phyloP scores from a whole-genome alignment of 1,284 basidiomycete genomes.

The Cryptococcus floricola region DNA sequence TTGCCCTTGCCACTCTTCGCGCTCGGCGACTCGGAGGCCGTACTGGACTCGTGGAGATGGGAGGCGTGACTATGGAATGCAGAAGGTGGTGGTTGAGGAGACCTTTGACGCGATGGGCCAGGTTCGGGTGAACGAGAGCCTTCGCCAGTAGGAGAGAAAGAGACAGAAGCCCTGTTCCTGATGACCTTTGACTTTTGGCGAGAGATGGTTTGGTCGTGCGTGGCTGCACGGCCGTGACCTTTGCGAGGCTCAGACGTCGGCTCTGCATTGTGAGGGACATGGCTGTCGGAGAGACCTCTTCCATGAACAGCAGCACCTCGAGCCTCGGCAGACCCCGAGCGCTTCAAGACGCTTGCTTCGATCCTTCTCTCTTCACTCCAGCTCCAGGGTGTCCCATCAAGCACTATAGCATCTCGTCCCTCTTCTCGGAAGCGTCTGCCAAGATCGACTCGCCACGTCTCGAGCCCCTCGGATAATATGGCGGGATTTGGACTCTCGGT shows the following conservation, averaged over 20 bases:
- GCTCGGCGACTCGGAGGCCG: neutral
- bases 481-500: slow-evolving; percentile 21
- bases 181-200: neutral
- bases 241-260: neutral
- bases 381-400: slow-evolving; percentile 71
- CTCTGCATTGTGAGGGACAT: neutral
- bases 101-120: neutral
- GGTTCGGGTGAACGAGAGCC: neutral
- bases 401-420: slow-evolving; percentile 58
- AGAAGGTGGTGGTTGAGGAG: no score
- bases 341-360: slow-evolving; percentile 14
- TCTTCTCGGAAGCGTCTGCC: slow-evolving; percentile 81
- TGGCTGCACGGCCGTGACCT: neutral
- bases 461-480: slow-evolving; percentile 44
- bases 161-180: no score
- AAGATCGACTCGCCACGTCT: slow-evolving; percentile 68
- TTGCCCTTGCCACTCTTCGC: slow-evolving; percentile 8
- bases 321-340: no score
- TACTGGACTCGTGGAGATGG: no score
- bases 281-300: neutral
- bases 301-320: neutral
- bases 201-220: neutral
- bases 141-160: no score
- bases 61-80: no score
- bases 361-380: slow-evolving; percentile 70